Conservation (phyloP, 345 rosid species). For the Euphorbia tirucalli region DNA sequence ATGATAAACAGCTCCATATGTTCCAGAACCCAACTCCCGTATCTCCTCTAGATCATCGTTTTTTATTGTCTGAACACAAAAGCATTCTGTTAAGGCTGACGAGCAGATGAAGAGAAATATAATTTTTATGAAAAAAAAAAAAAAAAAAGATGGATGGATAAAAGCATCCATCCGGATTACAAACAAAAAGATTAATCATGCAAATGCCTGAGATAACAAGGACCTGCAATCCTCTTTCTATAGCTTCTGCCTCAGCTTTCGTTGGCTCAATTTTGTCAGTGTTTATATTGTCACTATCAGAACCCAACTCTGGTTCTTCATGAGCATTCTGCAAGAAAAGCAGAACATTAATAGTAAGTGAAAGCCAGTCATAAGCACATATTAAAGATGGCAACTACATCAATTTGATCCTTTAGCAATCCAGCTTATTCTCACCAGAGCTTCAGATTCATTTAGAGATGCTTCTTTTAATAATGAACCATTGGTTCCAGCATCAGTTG, state of each 20-base stretch:
- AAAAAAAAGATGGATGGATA: too few species aligned
- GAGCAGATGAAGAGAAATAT: not conserved
- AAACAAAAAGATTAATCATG: not conserved
- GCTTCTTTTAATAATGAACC: conserved; percentile 39
- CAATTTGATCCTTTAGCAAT: conserved; percentile 12
- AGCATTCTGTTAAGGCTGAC: conserved; percentile 17
- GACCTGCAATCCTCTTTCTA: conserved; percentile 91
- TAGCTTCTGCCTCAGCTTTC: conserved; percentile 94
- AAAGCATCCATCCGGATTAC: not conserved
- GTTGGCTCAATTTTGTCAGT: conserved; percentile 80
- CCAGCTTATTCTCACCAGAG: conserved; percentile 48
- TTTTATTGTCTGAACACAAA: conserved; percentile 62
- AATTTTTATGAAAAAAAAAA: not conserved
- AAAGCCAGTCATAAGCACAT: not conserved
- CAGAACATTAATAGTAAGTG: conserved; percentile 25
- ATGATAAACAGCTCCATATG: conserved; percentile 96
- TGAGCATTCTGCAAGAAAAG: conserved; percentile 50
- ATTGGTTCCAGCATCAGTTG: conserved; percentile 26
- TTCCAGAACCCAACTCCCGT: conserved; percentile 87
- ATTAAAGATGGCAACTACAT: too few species aligned
- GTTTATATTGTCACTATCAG: conserved; percentile 54
- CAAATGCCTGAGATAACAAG: conserved; percentile 6
- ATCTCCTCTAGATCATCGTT: conserved; percentile 96
- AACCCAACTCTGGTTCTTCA: conserved; percentile 64
- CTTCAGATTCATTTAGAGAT: conserved; percentile 40